These are phyloP conservation scores for Rhypophila decipiens DNA, from an alignment of 495 filamentous ascomycete species.

Conservation along the genomic window DNA sequence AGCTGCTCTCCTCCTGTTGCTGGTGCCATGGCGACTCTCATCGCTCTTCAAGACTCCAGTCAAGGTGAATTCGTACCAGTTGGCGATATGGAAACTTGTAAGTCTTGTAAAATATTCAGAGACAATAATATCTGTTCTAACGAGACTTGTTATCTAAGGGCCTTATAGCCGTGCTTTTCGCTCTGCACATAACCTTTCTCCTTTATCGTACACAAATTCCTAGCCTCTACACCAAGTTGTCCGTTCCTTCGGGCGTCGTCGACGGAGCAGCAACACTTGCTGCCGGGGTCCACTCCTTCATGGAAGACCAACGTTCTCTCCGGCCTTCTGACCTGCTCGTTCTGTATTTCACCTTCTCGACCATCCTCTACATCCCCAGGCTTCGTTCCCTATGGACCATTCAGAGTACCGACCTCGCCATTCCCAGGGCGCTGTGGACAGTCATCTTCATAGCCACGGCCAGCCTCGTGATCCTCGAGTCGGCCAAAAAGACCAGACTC, in stretches of 20 bases:
- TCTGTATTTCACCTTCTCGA: conserved; percentile 24
- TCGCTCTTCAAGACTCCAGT: conserved; percentile 18
- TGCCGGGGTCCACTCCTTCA: conserved; percentile 18
- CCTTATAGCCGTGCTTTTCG: background rate
- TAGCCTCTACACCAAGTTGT: conserved; percentile 11
- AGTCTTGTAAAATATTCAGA: background rate
- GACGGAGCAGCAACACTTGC: conserved; percentile 4
- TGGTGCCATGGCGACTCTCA: conserved; percentile 16
- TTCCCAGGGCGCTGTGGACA: conserved; percentile 6
- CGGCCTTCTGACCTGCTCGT: conserved; percentile 27
- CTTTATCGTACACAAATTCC: conserved; percentile 11
- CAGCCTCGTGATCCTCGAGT: conserved; percentile 18
- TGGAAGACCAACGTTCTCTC: conserved; percentile 30
- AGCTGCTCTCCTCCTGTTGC: conserved; percentile 23
- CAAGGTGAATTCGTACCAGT: conserved; percentile 21
- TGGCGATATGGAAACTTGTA: conserved; percentile 26
- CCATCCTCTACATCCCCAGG: conserved; percentile 18
- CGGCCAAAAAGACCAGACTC: conserved; percentile 15
- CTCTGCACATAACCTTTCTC: conserved; percentile 17
- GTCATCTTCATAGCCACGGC: background rate
- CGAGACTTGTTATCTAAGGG: no score
- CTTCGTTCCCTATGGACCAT: conserved; percentile 26
- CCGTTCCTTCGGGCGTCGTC: conserved; percentile 15
- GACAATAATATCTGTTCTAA: no score
- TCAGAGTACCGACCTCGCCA: background rate